Evolutionary conservation across 129 eudicot species (phyloP), one percentile per base, ranked within the genome.

Genomic region (Centrapalus pauciflorus): DNA sequence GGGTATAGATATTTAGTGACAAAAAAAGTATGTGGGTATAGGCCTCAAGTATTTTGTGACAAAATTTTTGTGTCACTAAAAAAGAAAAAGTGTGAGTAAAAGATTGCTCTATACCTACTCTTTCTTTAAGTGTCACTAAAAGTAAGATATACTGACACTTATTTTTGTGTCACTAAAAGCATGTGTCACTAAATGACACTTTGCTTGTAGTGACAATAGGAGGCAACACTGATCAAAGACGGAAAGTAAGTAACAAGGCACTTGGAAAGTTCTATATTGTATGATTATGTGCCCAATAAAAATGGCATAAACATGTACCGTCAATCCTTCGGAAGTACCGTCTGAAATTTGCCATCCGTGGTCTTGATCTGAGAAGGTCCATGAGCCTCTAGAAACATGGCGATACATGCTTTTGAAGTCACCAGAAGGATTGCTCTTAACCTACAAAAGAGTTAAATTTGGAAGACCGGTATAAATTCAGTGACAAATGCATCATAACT

Each of bases 281-380:
- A n/a, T 20, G 4, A 20, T 24, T 62, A 16, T 48, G 25, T 46
- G 29, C 5, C 19, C 30, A 34, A 71, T 25, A 41, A 19, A 20
- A 59, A 27, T 55, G 1, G 37, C 6, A 52, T 9, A 55, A 14
- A 37, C 56, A 85, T n/a, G n/a, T n/a, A n/a, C 96, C 87, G 76
- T 85, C 19, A 89, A 30, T 49, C 82, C 96, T 81, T 89, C 96
- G 33, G 96, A 85, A 14, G 96, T 89, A 64, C 96, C 80, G 32
- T 89, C 96, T 7, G 87, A 82, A 13, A 85, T 64, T 73, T 88
- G 96, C 96, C 93, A 85, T 64, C 96, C 96, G 26, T 85, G 93
- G 60, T 89, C 94, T 78, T 85, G 94, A 67, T 80, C 87, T 0
- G 97, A 84, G 71, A 87, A 84, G 11, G 97, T 87, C 95, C 97